These are phyloP conservation scores for Puccinia coronata DNA, from an alignment of 1,284 basidiomycete species.

Conservation along the genomic window DNA sequence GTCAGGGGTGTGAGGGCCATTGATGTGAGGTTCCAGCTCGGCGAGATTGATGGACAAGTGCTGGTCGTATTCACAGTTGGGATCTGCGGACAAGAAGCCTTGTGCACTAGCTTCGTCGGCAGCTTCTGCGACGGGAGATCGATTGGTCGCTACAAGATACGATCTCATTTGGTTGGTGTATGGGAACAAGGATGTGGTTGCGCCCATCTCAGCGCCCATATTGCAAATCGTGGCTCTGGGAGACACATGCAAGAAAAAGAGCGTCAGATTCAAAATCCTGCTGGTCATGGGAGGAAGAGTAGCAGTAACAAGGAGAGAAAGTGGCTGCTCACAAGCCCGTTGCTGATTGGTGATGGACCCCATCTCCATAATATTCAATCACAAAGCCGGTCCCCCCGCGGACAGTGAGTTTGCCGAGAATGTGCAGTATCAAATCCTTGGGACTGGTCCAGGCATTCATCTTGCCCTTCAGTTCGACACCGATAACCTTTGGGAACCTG, in stretches of 20 bases:
- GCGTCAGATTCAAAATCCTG: background rate
- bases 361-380: constrained; percentile 92
- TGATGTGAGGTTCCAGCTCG: constrained; percentile 98
- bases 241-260: constrained; percentile 68
- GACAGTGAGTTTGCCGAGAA: constrained; percentile 88
- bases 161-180: constrained; percentile 92
- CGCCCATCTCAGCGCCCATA: constrained; percentile 99
- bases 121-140: constrained; percentile 82
- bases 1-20: constrained; percentile 98
- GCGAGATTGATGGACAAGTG: constrained; percentile 91
- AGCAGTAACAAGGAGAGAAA: constrained; percentile 60
- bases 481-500: constrained; percentile 98
- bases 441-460: constrained; percentile 96
- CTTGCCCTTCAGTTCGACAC: constrained; percentile 93
- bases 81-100: constrained; percentile 75
- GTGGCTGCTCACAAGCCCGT: constrained; percentile 69
- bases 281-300: background rate
- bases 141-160: constrained; percentile 92
- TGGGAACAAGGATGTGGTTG: constrained; percentile 97
- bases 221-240: constrained; percentile 92
- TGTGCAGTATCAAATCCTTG: constrained; percentile 68
- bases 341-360: constrained; percentile 92
- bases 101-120: constrained; percentile 76
- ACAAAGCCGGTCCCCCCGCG: constrained; percentile 95
- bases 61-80: constrained; percentile 93